Conservation (phyloP, 192 early-diverging fungal genomes). For the Backusella parvicylindrica region DNA sequence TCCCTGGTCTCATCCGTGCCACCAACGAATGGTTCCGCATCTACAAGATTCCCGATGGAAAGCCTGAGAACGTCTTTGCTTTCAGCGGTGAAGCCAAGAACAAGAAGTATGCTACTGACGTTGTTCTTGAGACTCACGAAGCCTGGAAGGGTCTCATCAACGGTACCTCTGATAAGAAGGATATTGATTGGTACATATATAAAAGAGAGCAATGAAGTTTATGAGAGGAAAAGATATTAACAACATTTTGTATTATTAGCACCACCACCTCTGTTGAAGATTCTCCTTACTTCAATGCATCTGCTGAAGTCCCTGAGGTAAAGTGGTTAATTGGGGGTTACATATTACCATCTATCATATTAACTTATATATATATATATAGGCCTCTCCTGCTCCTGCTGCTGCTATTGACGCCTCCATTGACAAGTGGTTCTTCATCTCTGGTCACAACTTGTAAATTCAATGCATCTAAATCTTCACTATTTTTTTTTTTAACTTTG, state of each 20-base stretch:
- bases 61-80: constrained; percentile 99
- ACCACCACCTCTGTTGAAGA: constrained; percentile 65
- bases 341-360: too few relatives aligned
- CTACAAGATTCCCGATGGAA: constrained; percentile 99
- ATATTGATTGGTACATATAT: constrained; percentile 63
- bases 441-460: constrained; percentile 63
- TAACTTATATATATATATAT: too few relatives aligned
- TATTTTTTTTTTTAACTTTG: constrained; percentile 9
- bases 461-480: constrained; percentile 7
- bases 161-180: constrained; percentile 64
- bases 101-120: constrained; percentile 83
- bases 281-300: constrained; percentile 69
- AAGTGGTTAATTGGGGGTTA: neutral
- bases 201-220: neutral
- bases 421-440: constrained; percentile 99
- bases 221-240: neutral
- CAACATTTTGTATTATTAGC: constrained; percentile 33
- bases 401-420: constrained; percentile 82
- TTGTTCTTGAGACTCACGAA: constrained; percentile 91
- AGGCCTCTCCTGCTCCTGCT: constrained; percentile 42
- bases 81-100: constrained; percentile 89
- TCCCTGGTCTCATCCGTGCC: constrained; percentile 93
- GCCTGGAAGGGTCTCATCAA: constrained; percentile 86
- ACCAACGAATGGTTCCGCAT: constrained; percentile 99
- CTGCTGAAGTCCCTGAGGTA: constrained; percentile 56